Percentiles rank a stretch among this genome's conserved stretches.
Conservation (phyloP, 495 filamentous ascomycete species). For the Cercophora scortea region DNA sequence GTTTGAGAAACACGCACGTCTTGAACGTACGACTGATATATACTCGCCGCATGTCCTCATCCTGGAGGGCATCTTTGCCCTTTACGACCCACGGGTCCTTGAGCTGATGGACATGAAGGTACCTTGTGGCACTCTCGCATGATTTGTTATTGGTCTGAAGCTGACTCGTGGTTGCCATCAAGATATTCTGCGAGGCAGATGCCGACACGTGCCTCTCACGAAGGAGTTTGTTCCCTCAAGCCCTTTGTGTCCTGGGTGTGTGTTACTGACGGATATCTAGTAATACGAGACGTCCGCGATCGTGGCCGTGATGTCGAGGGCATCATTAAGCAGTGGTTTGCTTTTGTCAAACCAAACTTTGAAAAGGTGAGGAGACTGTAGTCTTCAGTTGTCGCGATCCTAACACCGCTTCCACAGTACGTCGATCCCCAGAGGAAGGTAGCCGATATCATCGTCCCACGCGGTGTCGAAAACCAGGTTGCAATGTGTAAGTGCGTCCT, state of each 20-base stretch:
- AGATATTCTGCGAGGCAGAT: constrained; percentile 96
- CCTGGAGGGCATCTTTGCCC: constrained; percentile 89
- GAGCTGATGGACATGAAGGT: constrained; percentile 89
- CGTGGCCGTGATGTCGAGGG: constrained; percentile 84
- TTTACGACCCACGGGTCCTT: constrained; percentile 80
- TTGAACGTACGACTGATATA: constrained; percentile 70
- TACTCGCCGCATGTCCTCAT: constrained; percentile 96
- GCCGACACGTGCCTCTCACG: constrained; percentile 88
- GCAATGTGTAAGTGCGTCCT: constrained; percentile 61
- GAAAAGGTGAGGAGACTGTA: constrained; percentile 38
- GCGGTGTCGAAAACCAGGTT: constrained; percentile 86
- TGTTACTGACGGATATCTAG: constrained; percentile 31
- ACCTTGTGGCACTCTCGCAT: constrained; percentile 3
- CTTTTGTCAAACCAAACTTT: constrained; percentile 92
- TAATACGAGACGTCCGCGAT: constrained; percentile 78
- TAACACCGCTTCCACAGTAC: constrained; percentile 36
- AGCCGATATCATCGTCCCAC: constrained; percentile 89
- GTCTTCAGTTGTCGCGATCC: neutral
- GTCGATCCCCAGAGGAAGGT: constrained; percentile 85
- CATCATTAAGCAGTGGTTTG: constrained; percentile 97
- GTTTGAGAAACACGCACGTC: constrained; percentile 81
- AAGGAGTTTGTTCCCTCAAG: constrained; percentile 55
- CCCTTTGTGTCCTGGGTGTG: neutral
- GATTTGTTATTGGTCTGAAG: neutral
- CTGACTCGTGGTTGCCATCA: constrained; percentile 4